Base-by-base conservation (phyloP, 2,329 filamentous ascomycete species). In the Coniochaeta pulveracea region DNA sequence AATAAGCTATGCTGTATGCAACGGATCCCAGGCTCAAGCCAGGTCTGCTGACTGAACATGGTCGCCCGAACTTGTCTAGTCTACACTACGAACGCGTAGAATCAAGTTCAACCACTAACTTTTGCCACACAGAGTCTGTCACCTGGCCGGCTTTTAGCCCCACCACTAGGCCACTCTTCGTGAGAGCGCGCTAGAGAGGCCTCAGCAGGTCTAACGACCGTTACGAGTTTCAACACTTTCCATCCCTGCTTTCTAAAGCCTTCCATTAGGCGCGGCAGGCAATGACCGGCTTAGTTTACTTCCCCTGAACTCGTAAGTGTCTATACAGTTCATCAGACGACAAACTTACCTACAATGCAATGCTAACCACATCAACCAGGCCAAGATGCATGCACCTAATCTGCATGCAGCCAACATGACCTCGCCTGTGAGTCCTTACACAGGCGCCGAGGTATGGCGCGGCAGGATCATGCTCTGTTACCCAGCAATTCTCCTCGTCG, bases 401-500 rank as follows among this genome's bases (percentile, higher is more conserved):
- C 15, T 47, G 46, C 43, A 46, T 28, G 36, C 35, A 28, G 31
- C 36, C 24, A 37, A 32, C 18, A 32, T 21, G 37, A 34, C 25
- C 17, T 24, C 35, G 33, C 33, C 34, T 34, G 37, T 15, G 24
- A 34, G 36, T 36, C 24, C 29, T 29, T 38, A 30, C 15, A 25
- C 37, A 26, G 55, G 56, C 45, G 63, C 56, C 44, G 63, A 69
- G 49, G 48, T 49, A 35, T 31, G 28, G 28, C 16, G 14, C 8
- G 55, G 55, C 36, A 46, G 55, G 26, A 61, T 64, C 7, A 63
- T 73, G 49, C 63, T 70, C 37, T 47, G 66, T 32, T 73, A 72
- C 43, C 61, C 69, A 10, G 54, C 63, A 35, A 45, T 69, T n/a
- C 60, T 76, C 27, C 61, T 75, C 10, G 33, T 64, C 22, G 54